These are phyloP conservation scores for Decorospora gaudefroyi DNA, from an alignment of 2,329 filamentous ascomycete species.

Conservation along the genomic window DNA sequence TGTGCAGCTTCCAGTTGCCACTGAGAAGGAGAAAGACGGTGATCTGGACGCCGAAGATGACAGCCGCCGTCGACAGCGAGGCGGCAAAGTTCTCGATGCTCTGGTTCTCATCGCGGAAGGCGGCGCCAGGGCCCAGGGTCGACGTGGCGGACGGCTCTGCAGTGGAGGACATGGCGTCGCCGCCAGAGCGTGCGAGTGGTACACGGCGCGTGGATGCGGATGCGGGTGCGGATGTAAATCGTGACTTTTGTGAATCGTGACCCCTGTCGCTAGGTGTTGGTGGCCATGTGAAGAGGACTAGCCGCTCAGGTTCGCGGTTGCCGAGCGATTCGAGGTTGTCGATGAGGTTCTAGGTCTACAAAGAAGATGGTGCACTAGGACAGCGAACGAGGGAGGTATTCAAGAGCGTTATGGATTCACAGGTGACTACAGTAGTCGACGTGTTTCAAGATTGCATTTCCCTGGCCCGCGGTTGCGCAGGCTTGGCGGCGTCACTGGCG, in stretches of 20 bases:
- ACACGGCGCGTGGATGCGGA: slow-evolving; percentile 4
- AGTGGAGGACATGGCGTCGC: slow-evolving; percentile 13
- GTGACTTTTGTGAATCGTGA: slow-evolving; percentile 5
- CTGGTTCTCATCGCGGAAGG: slow-evolving; percentile 30
- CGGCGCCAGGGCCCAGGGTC: slow-evolving; percentile 13
- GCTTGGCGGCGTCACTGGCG: slow-evolving; percentile 23
- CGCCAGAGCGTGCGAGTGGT: slow-evolving; percentile 2
- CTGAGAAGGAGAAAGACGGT: slow-evolving; percentile 43
- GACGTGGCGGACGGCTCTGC: slow-evolving; percentile 4
- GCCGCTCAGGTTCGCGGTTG: slow-evolving; percentile 4
- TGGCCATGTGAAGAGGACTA: slow-evolving; percentile 13
- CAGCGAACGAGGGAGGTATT: slow-evolving; percentile 3
- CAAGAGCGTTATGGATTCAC: slow-evolving; percentile 10
- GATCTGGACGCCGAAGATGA: slow-evolving; percentile 46
- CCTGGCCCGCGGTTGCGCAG: slow-evolving; percentile 12
- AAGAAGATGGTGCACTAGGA: slow-evolving; percentile 6
- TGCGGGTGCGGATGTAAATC: no score
- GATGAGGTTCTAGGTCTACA: not conserved
- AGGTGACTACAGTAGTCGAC: slow-evolving; percentile 12
- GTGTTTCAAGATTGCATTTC: slow-evolving; percentile 22
- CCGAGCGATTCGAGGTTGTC: not conserved
- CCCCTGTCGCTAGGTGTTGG: slow-evolving; percentile 12
- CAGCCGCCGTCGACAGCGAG: slow-evolving; percentile 42
- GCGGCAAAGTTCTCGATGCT: slow-evolving; percentile 47
- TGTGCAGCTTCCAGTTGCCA: slow-evolving; percentile 45